Evolutionary conservation across 108 stramenopile genomes (phyloP).

Genomic region (Schizochytrium sp.): DNA sequence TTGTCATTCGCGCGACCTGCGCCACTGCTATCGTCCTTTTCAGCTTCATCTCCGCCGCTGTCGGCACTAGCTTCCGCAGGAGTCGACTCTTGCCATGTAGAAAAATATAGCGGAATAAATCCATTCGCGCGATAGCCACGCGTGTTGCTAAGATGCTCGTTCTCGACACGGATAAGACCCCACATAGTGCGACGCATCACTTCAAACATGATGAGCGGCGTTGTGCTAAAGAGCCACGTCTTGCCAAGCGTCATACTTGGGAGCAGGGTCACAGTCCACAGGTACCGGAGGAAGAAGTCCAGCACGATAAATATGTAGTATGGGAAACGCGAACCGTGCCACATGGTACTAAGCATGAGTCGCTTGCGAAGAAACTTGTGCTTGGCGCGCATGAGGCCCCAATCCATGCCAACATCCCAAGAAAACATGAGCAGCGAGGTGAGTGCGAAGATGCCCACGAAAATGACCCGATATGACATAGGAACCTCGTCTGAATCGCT

Average conservation of each 20-base stretch:
- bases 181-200: not conserved
- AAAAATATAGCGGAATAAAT: not conserved
- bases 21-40: too few species aligned
- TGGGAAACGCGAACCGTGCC: not conserved
- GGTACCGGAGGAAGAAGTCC: not conserved
- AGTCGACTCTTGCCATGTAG: not conserved
- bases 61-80: too few species aligned
- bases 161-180: not conserved
- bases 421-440: not conserved
- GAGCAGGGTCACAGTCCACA: not conserved
- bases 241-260: not conserved
- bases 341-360: not conserved
- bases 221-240: not conserved
- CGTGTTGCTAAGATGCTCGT: not conserved
- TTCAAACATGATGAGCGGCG: not conserved
- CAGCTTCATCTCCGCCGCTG: too few species aligned
- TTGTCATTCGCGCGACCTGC: too few species aligned
- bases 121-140: not conserved
- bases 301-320: not conserved
- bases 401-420: conserved; percentile 4
- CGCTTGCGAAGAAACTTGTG: not conserved
- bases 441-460: not conserved
- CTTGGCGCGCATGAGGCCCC: not conserved
- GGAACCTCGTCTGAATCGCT: not conserved
- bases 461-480: not conserved